Conservation (phyloP, 192 early-diverging fungal genomes). For the Coemansia furcata region DNA sequence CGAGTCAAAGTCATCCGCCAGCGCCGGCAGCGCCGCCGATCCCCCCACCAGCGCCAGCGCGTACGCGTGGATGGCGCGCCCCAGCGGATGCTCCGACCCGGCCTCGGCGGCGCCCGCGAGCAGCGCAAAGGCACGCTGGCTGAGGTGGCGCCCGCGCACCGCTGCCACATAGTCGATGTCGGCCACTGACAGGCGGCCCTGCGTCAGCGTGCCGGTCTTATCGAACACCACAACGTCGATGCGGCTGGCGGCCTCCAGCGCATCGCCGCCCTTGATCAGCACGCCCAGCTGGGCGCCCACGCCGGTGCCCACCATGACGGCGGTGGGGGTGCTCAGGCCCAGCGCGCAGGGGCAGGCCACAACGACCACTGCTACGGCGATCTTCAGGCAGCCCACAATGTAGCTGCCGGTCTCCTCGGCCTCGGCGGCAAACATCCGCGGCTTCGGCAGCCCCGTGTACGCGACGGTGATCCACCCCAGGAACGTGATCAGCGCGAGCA, state of each 20-base stretch:
- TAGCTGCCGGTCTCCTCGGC: conserved; percentile 59
- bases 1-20: conserved; percentile 61
- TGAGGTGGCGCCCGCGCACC: conserved; percentile 22
- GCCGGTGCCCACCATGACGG: conserved; percentile 98
- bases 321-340: conserved; percentile 94
- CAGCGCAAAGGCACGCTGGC: conserved; percentile 55
- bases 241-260: conserved; percentile 76
- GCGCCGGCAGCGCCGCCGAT: conserved; percentile 30
- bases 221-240: conserved; percentile 92
- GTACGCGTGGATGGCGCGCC: conserved; percentile 66
- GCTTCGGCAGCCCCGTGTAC: conserved; percentile 46
- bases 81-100: conserved; percentile 88
- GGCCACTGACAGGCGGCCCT: conserved; percentile 67
- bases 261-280: conserved; percentile 91
- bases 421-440: conserved; percentile 48
- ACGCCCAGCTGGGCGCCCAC: conserved; percentile 94
- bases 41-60: conserved; percentile 38
- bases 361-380: conserved; percentile 93
- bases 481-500: conserved; percentile 70
- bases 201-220: conserved; percentile 96
- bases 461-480: conserved; percentile 71
- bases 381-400: conserved; percentile 77
- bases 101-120: conserved; percentile 79
- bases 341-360: conserved; percentile 97
- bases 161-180: conserved; percentile 35